These are phyloP conservation scores for Lonicera japonica DNA, from an alignment of 129 eudicot species.

Conservation along the genomic window DNA sequence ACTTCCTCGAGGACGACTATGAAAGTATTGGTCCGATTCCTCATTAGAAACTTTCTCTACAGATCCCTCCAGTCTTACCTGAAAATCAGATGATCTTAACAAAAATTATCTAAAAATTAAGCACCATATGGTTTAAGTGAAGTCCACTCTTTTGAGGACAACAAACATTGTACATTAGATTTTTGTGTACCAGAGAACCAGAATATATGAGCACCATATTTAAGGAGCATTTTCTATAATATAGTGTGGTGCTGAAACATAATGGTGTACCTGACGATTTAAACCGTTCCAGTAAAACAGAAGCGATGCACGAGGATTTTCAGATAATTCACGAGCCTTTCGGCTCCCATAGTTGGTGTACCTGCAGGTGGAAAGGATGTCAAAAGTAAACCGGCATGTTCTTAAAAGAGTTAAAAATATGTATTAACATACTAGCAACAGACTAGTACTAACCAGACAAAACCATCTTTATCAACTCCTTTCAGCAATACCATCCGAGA, in stretches of 20 bases:
- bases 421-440: constrained; percentile 12
- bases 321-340: constrained; percentile 76
- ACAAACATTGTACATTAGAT: neutral
- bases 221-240: too few relatives aligned
- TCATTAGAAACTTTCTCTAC: constrained; percentile 83
- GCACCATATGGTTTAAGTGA: neutral
- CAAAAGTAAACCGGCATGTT: neutral
- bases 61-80: constrained; percentile 92
- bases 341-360: constrained; percentile 87
- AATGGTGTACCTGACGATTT: constrained; percentile 66
- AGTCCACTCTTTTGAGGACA: neutral
- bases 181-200: neutral
- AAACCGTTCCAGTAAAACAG: constrained; percentile 84
- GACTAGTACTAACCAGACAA: constrained; percentile 73
- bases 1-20: constrained; percentile 92
- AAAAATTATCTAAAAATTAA: neutral
- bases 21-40: constrained; percentile 87
- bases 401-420: constrained; percentile 5
- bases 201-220: too few relatives aligned
- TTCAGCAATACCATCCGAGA: constrained; percentile 96
- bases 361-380: constrained; percentile 33
- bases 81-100: constrained; percentile 2
- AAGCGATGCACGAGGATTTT: constrained; percentile 77
- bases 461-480: constrained; percentile 85
- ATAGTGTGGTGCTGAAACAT: too few relatives aligned